These are phyloP conservation scores for Lentinula novae-zelandiae DNA, from an alignment of 1,284 basidiomycete genomes.

Conservation along the genomic window DNA sequence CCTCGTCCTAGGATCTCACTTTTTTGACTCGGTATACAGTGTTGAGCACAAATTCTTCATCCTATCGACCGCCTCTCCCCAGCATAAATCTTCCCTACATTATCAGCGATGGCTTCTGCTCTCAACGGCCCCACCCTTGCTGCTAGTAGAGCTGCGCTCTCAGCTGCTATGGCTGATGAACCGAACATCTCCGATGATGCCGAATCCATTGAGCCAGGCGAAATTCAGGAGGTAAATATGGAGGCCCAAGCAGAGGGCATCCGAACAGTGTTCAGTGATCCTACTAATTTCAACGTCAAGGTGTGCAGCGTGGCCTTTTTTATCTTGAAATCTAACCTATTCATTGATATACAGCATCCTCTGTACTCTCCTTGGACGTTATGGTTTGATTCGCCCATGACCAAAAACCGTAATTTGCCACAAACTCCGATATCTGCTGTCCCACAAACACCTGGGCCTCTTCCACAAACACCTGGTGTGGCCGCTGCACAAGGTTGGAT, in stretches of 20 bases:
- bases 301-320: constrained; percentile 34
- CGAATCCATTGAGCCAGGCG: constrained; percentile 57
- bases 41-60: background rate
- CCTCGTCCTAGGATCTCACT: background rate
- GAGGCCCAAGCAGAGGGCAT: constrained; percentile 77
- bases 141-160: constrained; percentile 72
- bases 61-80: background rate
- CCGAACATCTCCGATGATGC: constrained; percentile 27
- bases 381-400: constrained; percentile 93
- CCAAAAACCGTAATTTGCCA: constrained; percentile 83
- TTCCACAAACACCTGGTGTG: constrained; percentile 62
- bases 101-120: constrained; percentile 33
- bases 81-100: constrained; percentile 3
- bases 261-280: constrained; percentile 88
- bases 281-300: constrained; percentile 90
- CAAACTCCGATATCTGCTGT: constrained; percentile 81
- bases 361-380: constrained; percentile 94
- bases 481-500: constrained; percentile 87
- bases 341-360: constrained; percentile 61
- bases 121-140: constrained; percentile 62
- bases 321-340: constrained; percentile 1
- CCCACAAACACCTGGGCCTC: constrained; percentile 58
- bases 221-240: constrained; percentile 80
- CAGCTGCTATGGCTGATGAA: constrained; percentile 61
- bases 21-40: background rate